Percentiles rank a stretch among this genome's conserved stretches.
Conservation (phyloP, 345 rosid species). For the Gossypium stocksii region DNA sequence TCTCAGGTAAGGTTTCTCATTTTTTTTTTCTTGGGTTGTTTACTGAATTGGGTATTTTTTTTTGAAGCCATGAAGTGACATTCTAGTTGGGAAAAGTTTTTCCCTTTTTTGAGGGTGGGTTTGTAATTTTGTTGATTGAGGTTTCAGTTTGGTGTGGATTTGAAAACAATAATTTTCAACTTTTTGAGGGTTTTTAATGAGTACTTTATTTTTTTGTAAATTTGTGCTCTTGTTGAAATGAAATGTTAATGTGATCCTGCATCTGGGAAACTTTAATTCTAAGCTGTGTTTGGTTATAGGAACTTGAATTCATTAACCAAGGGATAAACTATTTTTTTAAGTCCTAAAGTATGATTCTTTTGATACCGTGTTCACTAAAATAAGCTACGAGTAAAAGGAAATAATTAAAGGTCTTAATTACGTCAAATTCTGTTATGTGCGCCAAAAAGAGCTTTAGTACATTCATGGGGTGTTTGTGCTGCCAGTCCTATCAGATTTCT, state of each 20-base stretch:
- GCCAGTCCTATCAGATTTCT: conserved; percentile 3
- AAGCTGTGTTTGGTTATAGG: conserved; percentile 15
- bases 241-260: conserved; percentile 18
- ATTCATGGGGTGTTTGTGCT: not conserved
- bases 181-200: conserved; percentile 8
- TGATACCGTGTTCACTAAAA: not conserved
- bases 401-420: not conserved
- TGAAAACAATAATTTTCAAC: not conserved
- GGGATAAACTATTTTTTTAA: conserved; percentile 2
- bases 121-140: conserved; percentile 13
- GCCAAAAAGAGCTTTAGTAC: conserved; percentile 1
- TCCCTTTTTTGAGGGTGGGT: not conserved
- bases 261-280: conserved; percentile 20
- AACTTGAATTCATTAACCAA: conserved; percentile 1
- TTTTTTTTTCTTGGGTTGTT: not conserved
- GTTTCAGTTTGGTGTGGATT: conserved; percentile 11
- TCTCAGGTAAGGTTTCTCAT: conserved; percentile 23
- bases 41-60: conserved; percentile 19
- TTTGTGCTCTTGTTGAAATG: conserved; percentile 6
- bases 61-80: conserved; percentile 12
- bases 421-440: conserved; percentile 1
- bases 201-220: not conserved
- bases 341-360: conserved; percentile 6
- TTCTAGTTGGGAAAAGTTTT: conserved; percentile 11
- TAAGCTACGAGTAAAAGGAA: not conserved